phyloP scores from a whole-genome alignment of 1,139 yeast species.

The Debaryomycetaceae sp. region DNA sequence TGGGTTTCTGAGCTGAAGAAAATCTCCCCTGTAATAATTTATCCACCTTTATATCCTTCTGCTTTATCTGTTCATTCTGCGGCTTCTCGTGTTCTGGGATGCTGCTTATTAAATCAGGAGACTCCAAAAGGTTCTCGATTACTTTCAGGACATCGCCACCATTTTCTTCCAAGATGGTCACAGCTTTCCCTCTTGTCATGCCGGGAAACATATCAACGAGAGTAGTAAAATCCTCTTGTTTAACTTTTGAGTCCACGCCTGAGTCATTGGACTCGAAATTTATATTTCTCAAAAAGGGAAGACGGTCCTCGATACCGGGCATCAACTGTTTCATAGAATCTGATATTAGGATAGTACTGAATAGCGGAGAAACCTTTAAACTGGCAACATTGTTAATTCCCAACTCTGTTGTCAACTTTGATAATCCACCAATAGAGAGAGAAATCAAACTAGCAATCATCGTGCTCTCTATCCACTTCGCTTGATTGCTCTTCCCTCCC shows the following conservation, averaged over 20 bases:
- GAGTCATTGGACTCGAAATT: slow-evolving; percentile 7
- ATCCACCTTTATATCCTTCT: not conserved
- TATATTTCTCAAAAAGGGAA: slow-evolving; percentile 36
- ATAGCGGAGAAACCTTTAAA: slow-evolving; percentile 48
- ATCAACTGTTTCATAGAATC: slow-evolving; percentile 39
- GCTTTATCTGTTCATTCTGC: not conserved
- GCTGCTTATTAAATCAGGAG: slow-evolving; percentile 40
- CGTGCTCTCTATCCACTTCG: slow-evolving; percentile 42
- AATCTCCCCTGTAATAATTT: not conserved
- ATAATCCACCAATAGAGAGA: slow-evolving; percentile 42
- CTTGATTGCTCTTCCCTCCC: slow-evolving; percentile 53
- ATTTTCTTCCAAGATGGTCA: slow-evolving; percentile 43
- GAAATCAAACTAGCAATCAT: slow-evolving; percentile 53
- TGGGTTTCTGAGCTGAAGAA: not conserved
- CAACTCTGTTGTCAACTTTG: slow-evolving; percentile 40
- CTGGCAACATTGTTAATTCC: slow-evolving; percentile 41
- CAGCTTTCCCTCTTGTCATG: slow-evolving; percentile 43
- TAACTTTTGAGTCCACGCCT: slow-evolving; percentile 14
- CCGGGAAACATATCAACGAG: slow-evolving; percentile 61
- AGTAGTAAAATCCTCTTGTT: slow-evolving; percentile 37
- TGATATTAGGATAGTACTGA: slow-evolving; percentile 51
- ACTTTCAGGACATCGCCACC: slow-evolving; percentile 55
- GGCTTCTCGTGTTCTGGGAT: slow-evolving; percentile 12
- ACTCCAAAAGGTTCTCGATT: slow-evolving; percentile 60
- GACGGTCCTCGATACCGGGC: slow-evolving; percentile 48